A percentile compares a stretch with the other conserved stretches of the same genome.
Evolutionary conservation across 371 early-diverging fungal species (phyloP).

Genomic region (Lichtheimia hyalospora): DNA sequence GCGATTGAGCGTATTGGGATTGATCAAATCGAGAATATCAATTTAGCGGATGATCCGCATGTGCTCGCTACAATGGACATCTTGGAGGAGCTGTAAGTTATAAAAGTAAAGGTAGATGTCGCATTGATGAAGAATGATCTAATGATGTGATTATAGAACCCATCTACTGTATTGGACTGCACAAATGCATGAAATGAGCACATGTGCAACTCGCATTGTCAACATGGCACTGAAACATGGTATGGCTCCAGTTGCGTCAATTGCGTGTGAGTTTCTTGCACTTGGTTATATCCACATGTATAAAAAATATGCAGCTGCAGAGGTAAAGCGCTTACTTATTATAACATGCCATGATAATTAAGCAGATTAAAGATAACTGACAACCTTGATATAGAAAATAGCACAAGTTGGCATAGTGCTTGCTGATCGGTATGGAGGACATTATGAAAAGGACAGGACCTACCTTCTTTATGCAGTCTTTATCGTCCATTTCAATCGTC

Average conservation of each 20-base stretch:
- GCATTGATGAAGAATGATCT: too few relatives aligned
- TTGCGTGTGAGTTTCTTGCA: constrained; percentile 31
- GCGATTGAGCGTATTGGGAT: constrained; percentile 20
- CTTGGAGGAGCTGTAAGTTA: constrained; percentile 47
- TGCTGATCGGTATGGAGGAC: constrained; percentile 24
- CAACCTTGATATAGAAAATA: constrained; percentile 7
- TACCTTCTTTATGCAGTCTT: constrained; percentile 27
- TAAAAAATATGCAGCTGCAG: constrained; percentile 25
- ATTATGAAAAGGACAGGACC: constrained; percentile 33
- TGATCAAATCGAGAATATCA: constrained; percentile 15
- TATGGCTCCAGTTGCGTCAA: constrained; percentile 21
- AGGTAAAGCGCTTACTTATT: neutral
- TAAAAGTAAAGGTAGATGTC: neutral
- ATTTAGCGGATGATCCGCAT: constrained; percentile 21
- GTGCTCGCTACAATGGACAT: constrained; percentile 29
- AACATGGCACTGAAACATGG: constrained; percentile 32
- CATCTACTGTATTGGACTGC: constrained; percentile 32
- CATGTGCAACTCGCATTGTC: constrained; percentile 27
- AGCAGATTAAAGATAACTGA: too few relatives aligned
- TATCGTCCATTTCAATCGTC: constrained; percentile 32
- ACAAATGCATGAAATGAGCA: constrained; percentile 32
- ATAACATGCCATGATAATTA: too few relatives aligned
- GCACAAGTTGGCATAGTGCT: constrained; percentile 28
- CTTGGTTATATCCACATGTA: constrained; percentile 26
- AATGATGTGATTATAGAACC: too few relatives aligned